Evolutionary conservation across 2,329 filamentous ascomycete species (phyloP), one percentile per base, ranked within the genome.

Genomic region (Zymoseptoria crescenta): DNA sequence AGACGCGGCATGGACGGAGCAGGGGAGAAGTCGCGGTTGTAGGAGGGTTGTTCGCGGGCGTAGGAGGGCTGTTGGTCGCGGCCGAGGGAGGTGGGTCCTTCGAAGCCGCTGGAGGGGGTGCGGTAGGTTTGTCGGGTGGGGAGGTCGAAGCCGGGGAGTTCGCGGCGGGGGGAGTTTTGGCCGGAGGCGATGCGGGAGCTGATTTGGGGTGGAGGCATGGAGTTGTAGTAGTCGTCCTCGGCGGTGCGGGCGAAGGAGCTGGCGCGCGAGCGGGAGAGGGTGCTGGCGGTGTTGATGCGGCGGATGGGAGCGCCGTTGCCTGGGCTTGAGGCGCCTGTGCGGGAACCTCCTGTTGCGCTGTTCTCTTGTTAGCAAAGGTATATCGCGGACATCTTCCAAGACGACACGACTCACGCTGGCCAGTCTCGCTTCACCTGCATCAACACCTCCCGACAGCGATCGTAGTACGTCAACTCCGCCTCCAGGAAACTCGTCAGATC

Each of bases 401-500:
- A 41, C 21, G 4, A 51, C 19, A 13, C 24, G 74, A 85, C 84
- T 77, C 79, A 74, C 68, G 79, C 81, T 60, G 86, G 86, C 86
- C 87, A 89, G 62, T 88, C 84, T 66, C 81, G 81, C 77, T 83
- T 87, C 63, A 88, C 73, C 65, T 85, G 83, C 63, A 87, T 65
- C 57, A 97, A 82, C 65, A 95, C 88, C 66, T 96, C 92, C 56
- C 88, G 84, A 72, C 91, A 96, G 61, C 88, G 87, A 72, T 97
- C 93, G 72, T 96, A 89, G 76, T 94, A 96, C 63, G 88, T 87
- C 59, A 97, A 81, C 76, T 97, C 89, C 49, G 90, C 88, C 62
- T 97, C 92, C 55, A 97, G 77, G 73, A 97, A 95, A 19, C 84
- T 79, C 3, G 85, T 86, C 58, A 97, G 78, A 70, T 96, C 91